phyloP scores from a whole-genome alignment of 306 rosid genomes.

The Medicago lupulina region DNA sequence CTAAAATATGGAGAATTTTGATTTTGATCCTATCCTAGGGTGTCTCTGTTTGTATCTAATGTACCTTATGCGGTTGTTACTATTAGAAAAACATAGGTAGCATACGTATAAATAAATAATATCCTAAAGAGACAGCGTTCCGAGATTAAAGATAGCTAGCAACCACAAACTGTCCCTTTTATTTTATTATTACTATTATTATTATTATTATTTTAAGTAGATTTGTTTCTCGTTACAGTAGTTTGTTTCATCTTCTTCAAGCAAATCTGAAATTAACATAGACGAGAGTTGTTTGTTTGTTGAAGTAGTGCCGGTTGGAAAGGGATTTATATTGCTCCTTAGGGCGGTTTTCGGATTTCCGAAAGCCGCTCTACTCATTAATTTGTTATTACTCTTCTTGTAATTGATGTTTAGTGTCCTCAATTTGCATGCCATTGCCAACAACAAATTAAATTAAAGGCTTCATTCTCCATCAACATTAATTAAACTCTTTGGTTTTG shows the following conservation, averaged over 20 bases:
- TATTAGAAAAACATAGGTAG: background rate
- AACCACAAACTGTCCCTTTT: background rate
- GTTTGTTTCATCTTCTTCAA: background rate
- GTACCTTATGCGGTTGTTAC: background rate
- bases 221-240: background rate
- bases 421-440: background rate
- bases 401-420: background rate
- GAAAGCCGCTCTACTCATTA: conserved; percentile 57
- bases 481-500: background rate
- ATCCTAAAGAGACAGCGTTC: background rate
- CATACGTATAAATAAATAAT: too few species aligned
- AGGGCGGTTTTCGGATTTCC: conserved; percentile 60
- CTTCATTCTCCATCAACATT: background rate
- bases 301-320: background rate
- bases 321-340: background rate
- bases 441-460: background rate
- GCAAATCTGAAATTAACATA: conserved; percentile 1
- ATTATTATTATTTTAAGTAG: background rate
- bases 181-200: background rate
- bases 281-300: conserved; percentile 19
- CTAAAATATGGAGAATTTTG: background rate
- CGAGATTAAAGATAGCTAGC: conserved; percentile 36
- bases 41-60: conserved; percentile 10
- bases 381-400: background rate
- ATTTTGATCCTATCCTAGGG: background rate